These are phyloP conservation scores for Athelia psychrophila DNA, from an alignment of 1,284 basidiomycete species.

Conservation along the genomic window DNA sequence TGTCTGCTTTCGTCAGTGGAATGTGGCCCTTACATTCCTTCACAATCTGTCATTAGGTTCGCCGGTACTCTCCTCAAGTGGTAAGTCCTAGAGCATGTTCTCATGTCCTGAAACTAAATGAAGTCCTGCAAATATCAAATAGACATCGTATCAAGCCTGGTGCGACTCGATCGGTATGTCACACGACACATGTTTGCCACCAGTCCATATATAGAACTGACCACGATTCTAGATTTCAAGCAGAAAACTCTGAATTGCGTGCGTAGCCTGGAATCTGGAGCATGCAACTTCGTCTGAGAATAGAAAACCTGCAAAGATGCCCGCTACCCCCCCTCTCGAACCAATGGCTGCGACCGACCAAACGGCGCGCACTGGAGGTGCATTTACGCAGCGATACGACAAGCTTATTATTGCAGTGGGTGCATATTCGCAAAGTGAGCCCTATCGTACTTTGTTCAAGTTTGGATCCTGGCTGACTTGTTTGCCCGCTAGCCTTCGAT, in stretches of 20 bases:
- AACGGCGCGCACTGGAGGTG: slow-evolving; percentile 4
- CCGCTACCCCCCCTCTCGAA: slow-evolving; percentile 44
- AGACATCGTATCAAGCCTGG: slow-evolving; percentile 72
- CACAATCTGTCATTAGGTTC: slow-evolving; percentile 36
- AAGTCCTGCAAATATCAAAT: slow-evolving; percentile 2
- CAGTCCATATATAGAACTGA: slow-evolving; percentile 6
- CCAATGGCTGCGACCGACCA: slow-evolving; percentile 17
- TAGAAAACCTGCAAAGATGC: slow-evolving; percentile 38
- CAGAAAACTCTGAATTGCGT: slow-evolving; percentile 61
- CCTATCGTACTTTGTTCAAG: slow-evolving; percentile 14
- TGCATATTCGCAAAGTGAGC: slow-evolving; percentile 77
- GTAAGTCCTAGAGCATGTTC: slow-evolving; percentile 31
- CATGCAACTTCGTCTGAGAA: slow-evolving; percentile 3
- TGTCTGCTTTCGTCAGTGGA: slow-evolving; percentile 8
- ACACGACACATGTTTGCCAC: slow-evolving; percentile 5
- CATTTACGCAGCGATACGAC: slow-evolving; percentile 66
- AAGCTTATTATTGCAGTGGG: slow-evolving; percentile 85
- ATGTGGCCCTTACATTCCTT: slow-evolving; percentile 16
- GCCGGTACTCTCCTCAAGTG: slow-evolving; percentile 53
- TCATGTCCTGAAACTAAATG: not conserved
- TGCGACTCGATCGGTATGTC: slow-evolving; percentile 58
- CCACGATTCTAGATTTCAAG: slow-evolving; percentile 49
- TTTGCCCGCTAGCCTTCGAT: slow-evolving; percentile 50
- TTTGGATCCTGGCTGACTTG: not conserved
- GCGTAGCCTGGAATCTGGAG: slow-evolving; percentile 19